Conservation (phyloP, 345 rosid genomes). For the Turnera subulata region DNA sequence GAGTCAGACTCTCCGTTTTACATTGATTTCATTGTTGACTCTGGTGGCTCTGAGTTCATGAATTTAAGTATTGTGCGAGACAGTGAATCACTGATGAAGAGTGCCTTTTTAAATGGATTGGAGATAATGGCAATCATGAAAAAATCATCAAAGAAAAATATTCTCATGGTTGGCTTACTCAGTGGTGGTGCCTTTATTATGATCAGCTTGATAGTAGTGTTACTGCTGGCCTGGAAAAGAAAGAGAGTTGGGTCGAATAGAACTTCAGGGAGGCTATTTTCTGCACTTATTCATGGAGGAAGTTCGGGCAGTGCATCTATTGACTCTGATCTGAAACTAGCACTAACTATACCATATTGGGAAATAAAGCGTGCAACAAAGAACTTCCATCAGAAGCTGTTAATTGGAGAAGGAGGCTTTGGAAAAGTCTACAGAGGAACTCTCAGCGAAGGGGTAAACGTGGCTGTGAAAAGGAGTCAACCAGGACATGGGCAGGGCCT, state of each 20-base stretch:
- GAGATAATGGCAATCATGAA: slow-evolving; percentile 46
- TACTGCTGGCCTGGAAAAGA: too few species aligned
- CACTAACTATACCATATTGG: slow-evolving; percentile 34
- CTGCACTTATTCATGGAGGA: too few species aligned
- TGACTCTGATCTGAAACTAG: slow-evolving; percentile 27
- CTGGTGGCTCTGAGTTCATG: slow-evolving; percentile 39
- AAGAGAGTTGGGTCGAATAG: too few species aligned
- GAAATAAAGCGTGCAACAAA: slow-evolving; percentile 45
- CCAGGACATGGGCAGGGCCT: slow-evolving; percentile 49
- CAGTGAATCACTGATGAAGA: too few species aligned
- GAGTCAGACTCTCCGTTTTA: slow-evolving; percentile 30
- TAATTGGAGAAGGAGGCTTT: slow-evolving; percentile 46
- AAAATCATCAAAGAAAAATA: background rate
- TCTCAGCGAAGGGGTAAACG: slow-evolving; percentile 32
- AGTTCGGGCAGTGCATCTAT: slow-evolving; percentile 16
- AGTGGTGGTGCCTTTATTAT: slow-evolving; percentile 28
- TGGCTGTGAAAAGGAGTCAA: slow-evolving; percentile 46
- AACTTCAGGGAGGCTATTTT: too few species aligned
- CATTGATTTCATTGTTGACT: slow-evolving; percentile 35
- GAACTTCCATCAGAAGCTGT: slow-evolving; percentile 30
- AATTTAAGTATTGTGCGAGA: slow-evolving; percentile 33
- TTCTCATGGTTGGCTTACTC: slow-evolving; percentile 25
- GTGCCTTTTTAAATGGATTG: slow-evolving; percentile 48
- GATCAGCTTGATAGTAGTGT: too few species aligned
- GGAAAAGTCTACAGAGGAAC: slow-evolving; percentile 42